phyloP scores from a whole-genome alignment of 2,329 filamentous ascomycete species.

The Trichothecium roseum region DNA sequence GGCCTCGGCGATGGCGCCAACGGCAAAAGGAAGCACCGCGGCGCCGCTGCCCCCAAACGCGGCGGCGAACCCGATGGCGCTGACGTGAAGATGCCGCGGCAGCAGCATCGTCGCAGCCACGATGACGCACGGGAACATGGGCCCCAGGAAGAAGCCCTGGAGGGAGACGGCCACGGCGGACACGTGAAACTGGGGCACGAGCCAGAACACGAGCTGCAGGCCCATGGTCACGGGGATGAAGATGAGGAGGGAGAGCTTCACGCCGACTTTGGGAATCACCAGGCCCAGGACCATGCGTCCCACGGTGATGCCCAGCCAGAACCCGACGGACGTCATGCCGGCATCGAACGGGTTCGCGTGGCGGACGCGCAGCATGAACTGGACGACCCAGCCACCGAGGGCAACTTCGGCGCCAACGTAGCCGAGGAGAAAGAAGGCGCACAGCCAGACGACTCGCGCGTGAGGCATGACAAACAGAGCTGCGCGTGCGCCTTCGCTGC shows the following conservation, averaged over 20 bases:
- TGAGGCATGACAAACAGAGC: constrained; percentile 30
- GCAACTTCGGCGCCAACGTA: constrained; percentile 71
- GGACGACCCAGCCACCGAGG: constrained; percentile 73
- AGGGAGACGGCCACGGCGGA: constrained; percentile 62
- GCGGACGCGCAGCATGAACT: constrained; percentile 71
- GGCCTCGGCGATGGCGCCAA: constrained; percentile 29
- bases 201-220: constrained; percentile 68
- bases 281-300: constrained; percentile 64
- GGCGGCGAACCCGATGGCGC: constrained; percentile 70
- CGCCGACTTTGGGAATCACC: constrained; percentile 42
- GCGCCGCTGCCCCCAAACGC: constrained; percentile 68
- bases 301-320: constrained; percentile 71
- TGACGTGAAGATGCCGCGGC: constrained; percentile 63
- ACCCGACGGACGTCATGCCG: constrained; percentile 68
- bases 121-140: constrained; percentile 62
- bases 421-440: constrained; percentile 59
- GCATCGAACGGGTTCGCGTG: constrained; percentile 56
- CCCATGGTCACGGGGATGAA: constrained; percentile 57
- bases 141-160: constrained; percentile 70
- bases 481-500: constrained; percentile 17
- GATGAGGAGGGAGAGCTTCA: constrained; percentile 8
- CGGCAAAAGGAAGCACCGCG: constrained; percentile 53
- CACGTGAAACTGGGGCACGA: constrained; percentile 67
- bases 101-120: constrained; percentile 66
- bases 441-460: constrained; percentile 56